Percentiles rank a stretch among this genome's conserved stretches.
These are phyloP conservation scores for Zalaria sp. DNA, from an alignment of 2,329 filamentous ascomycete species.

Conservation along the genomic window DNA sequence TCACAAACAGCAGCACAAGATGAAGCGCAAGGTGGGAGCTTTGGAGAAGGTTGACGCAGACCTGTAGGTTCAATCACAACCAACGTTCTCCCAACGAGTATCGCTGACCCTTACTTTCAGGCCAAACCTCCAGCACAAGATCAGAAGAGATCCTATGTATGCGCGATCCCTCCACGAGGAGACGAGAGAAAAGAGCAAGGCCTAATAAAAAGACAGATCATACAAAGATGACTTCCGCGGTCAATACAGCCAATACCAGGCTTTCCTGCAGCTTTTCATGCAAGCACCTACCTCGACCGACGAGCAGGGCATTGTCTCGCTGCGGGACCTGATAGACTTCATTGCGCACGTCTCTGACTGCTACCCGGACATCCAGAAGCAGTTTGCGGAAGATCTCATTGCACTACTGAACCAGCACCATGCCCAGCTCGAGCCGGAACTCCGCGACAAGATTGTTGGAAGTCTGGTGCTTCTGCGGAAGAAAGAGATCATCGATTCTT, in stretches of 20 bases:
- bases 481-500: constrained; percentile 84
- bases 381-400: constrained; percentile 70
- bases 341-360: constrained; percentile 88
- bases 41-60: constrained; percentile 93
- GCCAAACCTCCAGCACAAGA: constrained; percentile 82
- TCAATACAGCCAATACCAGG: constrained; percentile 85
- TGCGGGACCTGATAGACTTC: constrained; percentile 86
- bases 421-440: constrained; percentile 63
- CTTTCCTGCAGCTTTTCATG: constrained; percentile 82
- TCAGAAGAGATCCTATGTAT: constrained; percentile 69
- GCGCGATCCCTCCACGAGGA: constrained; percentile 12
- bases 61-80: constrained; percentile 41
- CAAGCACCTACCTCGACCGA: constrained; percentile 66
- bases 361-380: constrained; percentile 66
- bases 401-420: constrained; percentile 72
- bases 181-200: background rate
- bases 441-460: constrained; percentile 88
- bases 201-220: constrained; percentile 37
- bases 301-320: constrained; percentile 64
- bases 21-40: constrained; percentile 75
- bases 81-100: background rate
- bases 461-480: constrained; percentile 75
- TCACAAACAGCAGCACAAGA: too few species aligned
- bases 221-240: constrained; percentile 81
- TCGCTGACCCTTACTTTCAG: constrained; percentile 14